Percentiles rank a stretch among this genome's conserved stretches.
These are phyloP conservation scores for Chaetomium strumarium DNA, from an alignment of 2,329 filamentous ascomycete genomes.

Conservation along the genomic window DNA sequence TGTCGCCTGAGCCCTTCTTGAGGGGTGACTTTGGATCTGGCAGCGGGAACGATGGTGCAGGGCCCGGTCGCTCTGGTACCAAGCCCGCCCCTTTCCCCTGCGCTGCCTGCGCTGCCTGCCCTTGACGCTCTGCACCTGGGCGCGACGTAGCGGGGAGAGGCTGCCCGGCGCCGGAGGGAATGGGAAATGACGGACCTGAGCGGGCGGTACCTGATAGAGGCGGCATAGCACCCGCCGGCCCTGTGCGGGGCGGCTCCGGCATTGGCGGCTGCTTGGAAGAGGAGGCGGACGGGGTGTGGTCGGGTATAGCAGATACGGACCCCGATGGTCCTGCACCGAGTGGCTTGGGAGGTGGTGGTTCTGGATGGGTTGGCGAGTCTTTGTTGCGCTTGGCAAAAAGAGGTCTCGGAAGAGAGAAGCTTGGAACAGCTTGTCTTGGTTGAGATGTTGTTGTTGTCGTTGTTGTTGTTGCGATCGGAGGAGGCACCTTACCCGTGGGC, in stretches of 20 bases:
- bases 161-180: not conserved
- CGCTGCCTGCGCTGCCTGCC: not conserved
- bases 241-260: not conserved
- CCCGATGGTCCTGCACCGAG: not conserved
- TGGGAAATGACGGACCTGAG: not conserved
- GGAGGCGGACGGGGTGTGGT: not conserved
- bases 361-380: not conserved
- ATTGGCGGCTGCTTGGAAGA: not conserved
- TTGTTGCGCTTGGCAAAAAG: not conserved
- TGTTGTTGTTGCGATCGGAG: not conserved
- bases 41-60: conserved; percentile 4
- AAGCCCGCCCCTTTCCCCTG: no score
- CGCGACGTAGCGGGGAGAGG: not conserved
- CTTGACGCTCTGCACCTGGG: not conserved
- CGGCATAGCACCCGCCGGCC: not conserved
- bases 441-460: no score
- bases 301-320: not conserved
- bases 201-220: not conserved
- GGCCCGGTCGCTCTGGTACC: conserved; percentile 5
- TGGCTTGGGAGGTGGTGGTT: not conserved
- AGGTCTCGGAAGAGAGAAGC: conserved; percentile 7
- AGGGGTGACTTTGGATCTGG: conserved; percentile 1
- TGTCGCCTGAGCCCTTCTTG: not conserved
- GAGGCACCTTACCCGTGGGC: not conserved
- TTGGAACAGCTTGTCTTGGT: not conserved